These are phyloP conservation scores for Thelonectria blattea DNA, from an alignment of 2,329 filamentous ascomycete genomes.

Conservation along the genomic window DNA sequence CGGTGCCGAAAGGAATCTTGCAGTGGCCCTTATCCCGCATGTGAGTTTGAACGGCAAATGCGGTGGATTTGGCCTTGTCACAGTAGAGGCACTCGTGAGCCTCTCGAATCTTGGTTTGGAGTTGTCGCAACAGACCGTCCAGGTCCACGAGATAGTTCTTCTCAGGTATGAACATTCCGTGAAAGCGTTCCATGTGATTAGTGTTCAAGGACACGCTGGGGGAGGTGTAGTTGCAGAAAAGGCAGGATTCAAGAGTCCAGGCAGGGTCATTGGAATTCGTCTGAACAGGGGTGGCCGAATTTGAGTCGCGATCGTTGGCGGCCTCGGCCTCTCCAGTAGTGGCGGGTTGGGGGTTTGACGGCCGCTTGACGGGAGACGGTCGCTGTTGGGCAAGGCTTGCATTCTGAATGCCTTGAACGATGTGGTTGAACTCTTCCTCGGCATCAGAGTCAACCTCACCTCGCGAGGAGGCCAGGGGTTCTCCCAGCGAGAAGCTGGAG, in stretches of 20 bases:
- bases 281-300: constrained; percentile 48
- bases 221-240: constrained; percentile 92
- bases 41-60: constrained; percentile 87
- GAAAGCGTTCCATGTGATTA: constrained; percentile 87
- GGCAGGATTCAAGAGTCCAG: constrained; percentile 64
- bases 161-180: constrained; percentile 97
- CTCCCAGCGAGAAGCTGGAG: constrained; percentile 89
- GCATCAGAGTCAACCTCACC: constrained; percentile 67
- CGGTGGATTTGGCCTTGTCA: constrained; percentile 78
- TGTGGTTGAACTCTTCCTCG: constrained; percentile 76
- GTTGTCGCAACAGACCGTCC: constrained; percentile 78
- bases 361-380: constrained; percentile 60
- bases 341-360: constrained; percentile 56
- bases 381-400: constrained; percentile 66
- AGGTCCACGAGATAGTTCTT: constrained; percentile 81
- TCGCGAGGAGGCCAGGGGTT: constrained; percentile 64
- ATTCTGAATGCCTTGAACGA: constrained; percentile 79
- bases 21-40: constrained; percentile 98
- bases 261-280: constrained; percentile 41
- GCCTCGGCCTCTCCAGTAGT: constrained; percentile 53
- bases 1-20: constrained; percentile 89
- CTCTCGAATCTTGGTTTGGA: constrained; percentile 81
- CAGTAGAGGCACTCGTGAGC: constrained; percentile 88
- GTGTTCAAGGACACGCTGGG: constrained; percentile 77
- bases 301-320: constrained; percentile 50